Conservation (phyloP, 345 rosid species). For the Lepidium didymum region DNA sequence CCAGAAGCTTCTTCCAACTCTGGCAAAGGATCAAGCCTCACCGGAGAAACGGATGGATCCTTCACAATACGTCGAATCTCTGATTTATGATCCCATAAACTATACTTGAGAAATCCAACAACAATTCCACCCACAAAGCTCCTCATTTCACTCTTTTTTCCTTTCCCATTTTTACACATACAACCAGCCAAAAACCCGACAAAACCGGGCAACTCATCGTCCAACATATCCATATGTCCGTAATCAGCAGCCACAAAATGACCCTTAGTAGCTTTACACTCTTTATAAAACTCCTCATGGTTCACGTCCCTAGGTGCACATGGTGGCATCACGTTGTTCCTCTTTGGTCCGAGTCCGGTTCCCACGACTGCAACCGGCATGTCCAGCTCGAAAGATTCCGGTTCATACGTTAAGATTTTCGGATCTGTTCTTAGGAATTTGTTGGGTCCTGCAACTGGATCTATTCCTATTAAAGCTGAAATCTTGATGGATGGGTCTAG, state of each 20-base stretch:
- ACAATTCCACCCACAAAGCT: slow-evolving; percentile 27
- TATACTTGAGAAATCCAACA: slow-evolving; percentile 21
- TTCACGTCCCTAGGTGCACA: slow-evolving; percentile 23
- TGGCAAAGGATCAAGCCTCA: slow-evolving; percentile 14
- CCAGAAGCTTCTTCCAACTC: slow-evolving; percentile 15
- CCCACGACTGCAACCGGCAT: slow-evolving; percentile 26
- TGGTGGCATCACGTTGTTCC: slow-evolving; percentile 2
- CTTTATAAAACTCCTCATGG: slow-evolving; percentile 27
- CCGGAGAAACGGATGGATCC: slow-evolving; percentile 23
- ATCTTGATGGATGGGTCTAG: slow-evolving; percentile 14
- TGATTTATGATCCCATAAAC: slow-evolving; percentile 9
- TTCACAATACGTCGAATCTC: slow-evolving; percentile 15
- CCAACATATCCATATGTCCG: slow-evolving; percentile 34
- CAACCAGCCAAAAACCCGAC: slow-evolving; percentile 23
- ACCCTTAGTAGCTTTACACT: slow-evolving; percentile 21
- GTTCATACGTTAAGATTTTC: slow-evolving; percentile 15
- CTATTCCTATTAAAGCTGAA: slow-evolving; percentile 26
- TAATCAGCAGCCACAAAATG: slow-evolving; percentile 28
- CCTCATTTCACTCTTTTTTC: slow-evolving; percentile 16
- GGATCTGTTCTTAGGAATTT: background rate
- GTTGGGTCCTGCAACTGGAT: slow-evolving; percentile 22
- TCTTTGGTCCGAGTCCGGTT: slow-evolving; percentile 20
- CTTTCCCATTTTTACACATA: slow-evolving; percentile 19
- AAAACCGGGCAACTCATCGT: slow-evolving; percentile 17
- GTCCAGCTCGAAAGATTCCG: slow-evolving; percentile 23